These are phyloP conservation scores for Naganishia antarctica DNA, from an alignment of 768 basidiomycete species.

Conservation along the genomic window DNA sequence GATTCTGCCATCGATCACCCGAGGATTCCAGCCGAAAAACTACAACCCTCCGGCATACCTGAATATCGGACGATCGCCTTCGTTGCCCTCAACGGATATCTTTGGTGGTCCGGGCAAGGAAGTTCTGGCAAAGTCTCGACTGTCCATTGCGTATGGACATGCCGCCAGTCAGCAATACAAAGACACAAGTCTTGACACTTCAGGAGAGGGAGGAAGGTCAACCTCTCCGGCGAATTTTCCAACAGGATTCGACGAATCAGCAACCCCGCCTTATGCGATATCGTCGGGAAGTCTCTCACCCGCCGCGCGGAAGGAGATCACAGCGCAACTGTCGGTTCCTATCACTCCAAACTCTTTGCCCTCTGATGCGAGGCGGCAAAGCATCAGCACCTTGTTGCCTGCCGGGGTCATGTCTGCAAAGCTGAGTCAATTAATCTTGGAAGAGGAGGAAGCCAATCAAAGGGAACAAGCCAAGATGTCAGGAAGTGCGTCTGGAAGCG, in stretches of 20 bases:
- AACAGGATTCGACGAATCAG: background rate
- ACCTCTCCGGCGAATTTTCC: no score
- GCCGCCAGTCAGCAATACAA: background rate
- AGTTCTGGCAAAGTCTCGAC: background rate
- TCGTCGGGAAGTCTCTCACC: conserved; percentile 13
- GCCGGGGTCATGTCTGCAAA: conserved; percentile 16
- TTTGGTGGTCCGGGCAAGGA: background rate
- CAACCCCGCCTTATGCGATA: background rate
- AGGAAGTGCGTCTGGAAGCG: background rate
- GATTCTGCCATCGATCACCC: conserved; percentile 27
- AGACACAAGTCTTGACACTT: background rate
- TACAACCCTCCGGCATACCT: conserved; percentile 8
- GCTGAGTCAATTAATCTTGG: conserved; percentile 5
- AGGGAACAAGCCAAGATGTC: background rate
- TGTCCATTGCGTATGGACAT: conserved; percentile 15
- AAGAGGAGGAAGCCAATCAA: conserved; percentile 9
- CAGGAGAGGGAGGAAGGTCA: background rate
- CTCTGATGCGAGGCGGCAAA: conserved; percentile 5
- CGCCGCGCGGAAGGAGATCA: conserved; percentile 15
- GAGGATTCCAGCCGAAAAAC: conserved; percentile 23
- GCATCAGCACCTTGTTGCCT: conserved; percentile 15
- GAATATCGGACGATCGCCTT: conserved; percentile 12
- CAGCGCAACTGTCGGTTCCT: conserved; percentile 9
- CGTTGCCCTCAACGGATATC: background rate
- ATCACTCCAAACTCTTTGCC: conserved; percentile 15